phyloP scores from a whole-genome alignment of 108 stramenopile species.

The Skeletonema potamos region DNA sequence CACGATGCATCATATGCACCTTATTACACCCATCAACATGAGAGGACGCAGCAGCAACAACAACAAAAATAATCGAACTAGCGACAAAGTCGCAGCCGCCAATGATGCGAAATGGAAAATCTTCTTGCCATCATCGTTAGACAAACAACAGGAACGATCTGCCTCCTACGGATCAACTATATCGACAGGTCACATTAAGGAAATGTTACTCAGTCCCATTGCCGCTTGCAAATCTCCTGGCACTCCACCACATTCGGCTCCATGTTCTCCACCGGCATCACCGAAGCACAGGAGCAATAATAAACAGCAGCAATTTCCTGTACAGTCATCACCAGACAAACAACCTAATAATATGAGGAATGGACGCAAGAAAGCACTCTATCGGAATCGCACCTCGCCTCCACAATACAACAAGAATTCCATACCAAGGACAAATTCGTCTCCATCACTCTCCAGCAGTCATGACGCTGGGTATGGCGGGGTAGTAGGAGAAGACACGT shows the following conservation, averaged over 20 bases:
- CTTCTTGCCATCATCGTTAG: background rate
- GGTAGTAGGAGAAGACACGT: background rate
- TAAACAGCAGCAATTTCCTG: background rate
- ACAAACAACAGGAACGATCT: background rate
- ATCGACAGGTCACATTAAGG: background rate
- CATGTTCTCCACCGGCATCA: too few relatives aligned
- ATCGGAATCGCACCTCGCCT: background rate
- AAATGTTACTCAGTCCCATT: background rate
- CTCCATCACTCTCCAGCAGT: background rate
- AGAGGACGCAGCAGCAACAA: background rate
- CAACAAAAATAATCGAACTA: background rate
- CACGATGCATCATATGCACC: background rate
- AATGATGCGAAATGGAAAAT: too few relatives aligned
- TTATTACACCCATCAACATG: background rate
- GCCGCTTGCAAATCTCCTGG: background rate
- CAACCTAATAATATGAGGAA: background rate
- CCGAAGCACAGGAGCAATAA: background rate
- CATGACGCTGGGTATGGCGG: background rate
- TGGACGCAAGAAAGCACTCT: background rate
- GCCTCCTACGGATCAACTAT: background rate
- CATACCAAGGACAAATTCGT: background rate
- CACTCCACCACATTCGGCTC: background rate
- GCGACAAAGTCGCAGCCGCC: too few relatives aligned
- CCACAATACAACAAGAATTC: background rate
- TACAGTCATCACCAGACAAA: background rate